Base-by-base conservation (phyloP, 2,329 filamentous ascomycete species). In the Zarea fungicola region DNA sequence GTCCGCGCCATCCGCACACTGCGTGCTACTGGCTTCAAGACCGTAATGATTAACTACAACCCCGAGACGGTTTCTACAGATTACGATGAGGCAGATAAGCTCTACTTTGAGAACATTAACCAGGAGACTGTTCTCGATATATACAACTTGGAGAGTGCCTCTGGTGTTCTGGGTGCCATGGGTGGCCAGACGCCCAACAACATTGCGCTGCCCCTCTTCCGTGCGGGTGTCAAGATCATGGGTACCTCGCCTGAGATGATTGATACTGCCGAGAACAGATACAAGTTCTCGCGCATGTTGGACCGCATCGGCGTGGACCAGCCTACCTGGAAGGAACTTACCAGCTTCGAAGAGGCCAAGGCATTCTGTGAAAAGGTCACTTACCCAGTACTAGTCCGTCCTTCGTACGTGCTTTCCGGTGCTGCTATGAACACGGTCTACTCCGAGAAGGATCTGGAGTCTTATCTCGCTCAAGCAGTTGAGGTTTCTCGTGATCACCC, bases 401-500 rank as follows among this genome's bases (percentile, higher is more conserved):
- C 93, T 3, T 97, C 93, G 0, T 99, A 99, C 62, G 93, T 99
- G 39, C 78, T 99, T 6, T 97, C 93, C 2, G 93, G 93, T 56
- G 93, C 93, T 41, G 93, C 93, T 16, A 99, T 99, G 93, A 99
- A 97, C 76, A 97, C 93, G 0, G 93, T 97, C 29, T 97, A 97
- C 74, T 96, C 92, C 0, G 84, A 95, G 72, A 87, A 92, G 64
- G 93, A 97, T 65, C 75, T 99, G 51, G 87, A 89, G 60, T 85
- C 78, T 61, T 97, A 95, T 68, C 77, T 99, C 37, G 81, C 87
- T 56, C 92, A 97, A 70, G 93, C 93, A 47, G 88, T 81, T 6
- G 91, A 95, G 56, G 93, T 99, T 40, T 97, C 93, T 6, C 84
- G 88, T 54, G 92, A 97, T 54, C 89, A 97, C 66, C 93, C 93